phyloP scores from a whole-genome alignment of 306 rosid genomes.

The Fagus sylvatica region DNA sequence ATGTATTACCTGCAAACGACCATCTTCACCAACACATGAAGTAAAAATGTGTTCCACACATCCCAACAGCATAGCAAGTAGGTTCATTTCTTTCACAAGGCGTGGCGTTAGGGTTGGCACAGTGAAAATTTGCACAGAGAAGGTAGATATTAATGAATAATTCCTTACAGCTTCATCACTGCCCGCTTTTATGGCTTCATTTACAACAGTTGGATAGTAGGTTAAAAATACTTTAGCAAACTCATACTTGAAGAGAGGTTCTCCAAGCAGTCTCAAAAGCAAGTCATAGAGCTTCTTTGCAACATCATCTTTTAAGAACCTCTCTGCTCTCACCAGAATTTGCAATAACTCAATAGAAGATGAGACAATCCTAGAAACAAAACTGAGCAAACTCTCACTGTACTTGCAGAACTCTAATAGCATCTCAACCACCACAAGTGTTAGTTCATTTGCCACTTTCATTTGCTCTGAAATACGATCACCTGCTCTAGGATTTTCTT shows the following conservation, averaged over 20 bases:
- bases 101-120: conserved; percentile 92
- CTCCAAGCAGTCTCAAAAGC: conserved; percentile 84
- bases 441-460: conserved; percentile 69
- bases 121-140: conserved; percentile 95
- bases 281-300: conserved; percentile 79
- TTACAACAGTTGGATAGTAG: conserved; percentile 84
- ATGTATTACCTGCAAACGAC: conserved; percentile 67
- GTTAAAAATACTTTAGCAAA: conserved; percentile 81
- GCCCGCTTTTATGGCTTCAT: conserved; percentile 55
- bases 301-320: conserved; percentile 54
- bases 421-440: conserved; percentile 78
- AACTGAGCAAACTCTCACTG: conserved; percentile 97
- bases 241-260: conserved; percentile 82
- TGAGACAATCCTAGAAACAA: conserved; percentile 61
- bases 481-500: conserved; percentile 43
- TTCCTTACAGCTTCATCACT: conserved; percentile 43
- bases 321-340: conserved; percentile 73
- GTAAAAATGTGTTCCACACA: conserved; percentile 71
- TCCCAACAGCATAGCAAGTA: conserved; percentile 71
- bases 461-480: conserved; percentile 39
- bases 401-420: conserved; percentile 78
- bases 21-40: conserved; percentile 75
- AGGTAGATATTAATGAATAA: conserved; percentile 61
- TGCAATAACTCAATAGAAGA: conserved; percentile 57
- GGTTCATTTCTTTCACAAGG: conserved; percentile 88